A percentile compares a stretch with the other conserved stretches of the same genome.
Conservation (phyloP, 345 rosid species). For the Abelmoschus esculentus region DNA sequence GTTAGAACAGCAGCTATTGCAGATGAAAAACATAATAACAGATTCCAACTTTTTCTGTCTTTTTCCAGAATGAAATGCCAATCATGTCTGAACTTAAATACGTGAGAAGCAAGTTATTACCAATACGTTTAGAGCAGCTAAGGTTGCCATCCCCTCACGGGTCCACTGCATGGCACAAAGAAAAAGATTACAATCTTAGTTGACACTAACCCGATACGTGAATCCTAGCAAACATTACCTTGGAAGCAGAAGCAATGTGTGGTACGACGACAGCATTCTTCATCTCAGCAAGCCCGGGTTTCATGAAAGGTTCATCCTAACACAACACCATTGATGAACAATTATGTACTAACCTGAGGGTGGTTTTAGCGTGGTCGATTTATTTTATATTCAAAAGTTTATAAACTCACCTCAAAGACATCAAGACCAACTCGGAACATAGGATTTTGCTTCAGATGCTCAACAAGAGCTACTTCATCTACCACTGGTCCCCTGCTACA, state of each 20-base stretch:
- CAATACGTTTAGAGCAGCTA: slow-evolving; percentile 86
- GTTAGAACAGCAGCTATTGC: neutral
- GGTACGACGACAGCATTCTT: slow-evolving; percentile 88
- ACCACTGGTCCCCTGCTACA: slow-evolving; percentile 92
- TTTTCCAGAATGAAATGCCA: neutral
- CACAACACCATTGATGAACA: slow-evolving; percentile 7
- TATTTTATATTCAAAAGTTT: neutral
- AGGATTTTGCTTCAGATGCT: slow-evolving; percentile 79
- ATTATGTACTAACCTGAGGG: neutral
- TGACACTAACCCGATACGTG: neutral
- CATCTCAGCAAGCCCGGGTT: slow-evolving; percentile 90
- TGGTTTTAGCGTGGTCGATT: neutral
- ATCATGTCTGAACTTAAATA: neutral
- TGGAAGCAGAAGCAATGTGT: slow-evolving; percentile 96
- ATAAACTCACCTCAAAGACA: slow-evolving; percentile 70
- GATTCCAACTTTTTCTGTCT: neutral
- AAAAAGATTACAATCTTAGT: neutral
- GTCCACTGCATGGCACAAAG: slow-evolving; percentile 60
- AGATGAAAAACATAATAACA: neutral
- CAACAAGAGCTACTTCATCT: slow-evolving; percentile 88
- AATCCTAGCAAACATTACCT: slow-evolving; percentile 37
- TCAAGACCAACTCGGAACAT: slow-evolving; percentile 99
- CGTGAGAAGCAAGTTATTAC: slow-evolving; percentile 26
- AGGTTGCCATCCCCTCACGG: slow-evolving; percentile 97
- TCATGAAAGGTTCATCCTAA: slow-evolving; percentile 96